A percentile compares a stretch with the other conserved stretches of the same genome.
Conservation (phyloP, 305 asterid genomes). For the Fraxinus ornus region DNA sequence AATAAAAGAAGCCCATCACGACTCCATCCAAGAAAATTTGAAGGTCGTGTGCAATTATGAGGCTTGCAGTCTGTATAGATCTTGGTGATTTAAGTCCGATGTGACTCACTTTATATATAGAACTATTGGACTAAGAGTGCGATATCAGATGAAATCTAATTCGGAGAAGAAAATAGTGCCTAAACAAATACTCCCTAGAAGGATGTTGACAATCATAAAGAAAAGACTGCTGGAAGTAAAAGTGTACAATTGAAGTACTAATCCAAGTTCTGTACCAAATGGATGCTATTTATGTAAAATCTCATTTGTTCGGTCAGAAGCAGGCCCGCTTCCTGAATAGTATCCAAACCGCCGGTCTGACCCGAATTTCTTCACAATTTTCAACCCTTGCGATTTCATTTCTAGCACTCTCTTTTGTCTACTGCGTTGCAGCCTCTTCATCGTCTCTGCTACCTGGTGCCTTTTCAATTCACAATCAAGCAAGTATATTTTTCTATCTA, state of each 20-base stretch:
- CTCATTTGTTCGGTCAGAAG: background rate
- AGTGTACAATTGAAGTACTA: background rate
- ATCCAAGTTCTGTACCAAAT: background rate
- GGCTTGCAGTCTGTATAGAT: background rate
- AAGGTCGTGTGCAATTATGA: background rate
- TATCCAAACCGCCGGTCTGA: background rate
- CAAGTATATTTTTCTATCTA: background rate
- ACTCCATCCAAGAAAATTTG: background rate
- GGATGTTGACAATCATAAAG: background rate
- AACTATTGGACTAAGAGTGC: background rate
- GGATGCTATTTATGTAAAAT: background rate
- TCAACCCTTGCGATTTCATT: background rate
- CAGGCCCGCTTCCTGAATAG: background rate
- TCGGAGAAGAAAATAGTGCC: too few relatives aligned
- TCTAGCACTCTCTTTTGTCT: background rate
- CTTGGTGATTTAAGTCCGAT: background rate
- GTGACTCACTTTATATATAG: background rate
- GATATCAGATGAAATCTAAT: too few relatives aligned
- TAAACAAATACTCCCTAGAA: background rate
- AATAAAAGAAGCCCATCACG: background rate
- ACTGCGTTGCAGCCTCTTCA: background rate
- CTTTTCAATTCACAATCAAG: conserved; percentile 10
- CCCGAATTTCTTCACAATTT: background rate
- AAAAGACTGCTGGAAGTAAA: background rate
- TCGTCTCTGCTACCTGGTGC: background rate